Base-by-base conservation (phyloP, 129 eudicot genomes). In the Scalesia atractyloides region DNA sequence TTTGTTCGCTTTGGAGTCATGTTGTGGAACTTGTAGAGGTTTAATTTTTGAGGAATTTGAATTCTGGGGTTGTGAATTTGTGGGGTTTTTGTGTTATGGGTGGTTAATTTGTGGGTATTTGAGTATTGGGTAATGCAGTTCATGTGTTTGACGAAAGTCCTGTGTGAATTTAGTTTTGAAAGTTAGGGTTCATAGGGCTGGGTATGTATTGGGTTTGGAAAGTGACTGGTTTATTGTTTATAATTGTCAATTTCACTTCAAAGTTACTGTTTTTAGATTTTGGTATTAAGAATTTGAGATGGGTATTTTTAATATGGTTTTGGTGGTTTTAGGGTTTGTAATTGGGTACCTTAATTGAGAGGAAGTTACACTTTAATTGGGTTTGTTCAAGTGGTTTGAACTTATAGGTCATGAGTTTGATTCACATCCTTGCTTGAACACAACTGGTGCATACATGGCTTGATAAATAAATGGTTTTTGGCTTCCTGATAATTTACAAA, bases 161-260 rank as follows among this genome's bases (percentile, higher is more conserved):
- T 64, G 49, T 56, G 36, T 39, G 49, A 66, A 37, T 60, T 63
- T 68, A 59, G 69, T 43, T 56, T 71, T 64, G 10, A 41, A 76
- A 76, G 72, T 79, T 86, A 86, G 88, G 92, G 88, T 60, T 86
- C 57, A 66, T 46, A 50, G 15, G 68, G 43, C 2, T 63, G 5
- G 34, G 5, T 46, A 16, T 39, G 68, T 57, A 58, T 73, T 67
- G 34, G 22, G 73, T 41, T 67, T 67, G 36, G 30, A 56, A 44
- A 11, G 18, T 43, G 26, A 44, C 50, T 54, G 43, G 24, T 75
- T 75, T 66, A 56, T 67, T 24, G 13, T 17, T 54, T 66, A 26
- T 43, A 18, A 68, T 44, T 58, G 50, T 37, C 15, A 75, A 66
- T 75, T 56, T 39, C 66, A 46, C 70, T 64, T 30, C 19, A 48